Evolutionary conservation across 1,284 basidiomycete species (phyloP).

Genomic region (Ganoderma lucidum): DNA sequence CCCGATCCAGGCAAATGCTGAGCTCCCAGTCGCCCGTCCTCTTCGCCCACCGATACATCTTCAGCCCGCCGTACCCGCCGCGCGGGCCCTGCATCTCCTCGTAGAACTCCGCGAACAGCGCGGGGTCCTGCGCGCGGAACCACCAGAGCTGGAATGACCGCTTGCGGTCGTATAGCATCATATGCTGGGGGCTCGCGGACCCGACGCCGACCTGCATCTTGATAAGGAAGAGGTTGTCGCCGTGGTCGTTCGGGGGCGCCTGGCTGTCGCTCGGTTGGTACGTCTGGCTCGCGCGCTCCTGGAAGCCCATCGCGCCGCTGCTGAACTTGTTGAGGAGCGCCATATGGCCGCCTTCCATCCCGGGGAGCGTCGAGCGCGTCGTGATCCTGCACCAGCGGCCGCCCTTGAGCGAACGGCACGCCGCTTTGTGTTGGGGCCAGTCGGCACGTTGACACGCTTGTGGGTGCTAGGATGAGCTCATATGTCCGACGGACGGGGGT

Average conservation of each 20-base stretch:
- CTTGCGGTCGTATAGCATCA: constrained; percentile 51
- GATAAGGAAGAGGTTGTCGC: constrained; percentile 47
- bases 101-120: constrained; percentile 31
- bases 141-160: constrained; percentile 46
- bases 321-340: constrained; percentile 27
- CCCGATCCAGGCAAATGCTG: constrained; percentile 39
- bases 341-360: constrained; percentile 23
- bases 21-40: constrained; percentile 39
- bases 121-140: constrained; percentile 23
- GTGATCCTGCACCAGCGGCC: constrained; percentile 48
- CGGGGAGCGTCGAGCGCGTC: constrained; percentile 32
- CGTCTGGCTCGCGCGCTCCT: constrained; percentile 7
- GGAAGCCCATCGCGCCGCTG: constrained; percentile 5
- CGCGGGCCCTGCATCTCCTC: constrained; percentile 31
- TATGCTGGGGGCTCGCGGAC: constrained; percentile 17
- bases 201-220: constrained; percentile 47
- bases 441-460: constrained; percentile 50
- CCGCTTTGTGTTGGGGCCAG: constrained; percentile 49
- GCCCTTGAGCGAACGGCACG: constrained; percentile 49
- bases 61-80: constrained; percentile 34
- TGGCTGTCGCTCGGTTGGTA: constrained; percentile 7
- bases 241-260: constrained; percentile 45
- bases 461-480: background rate
- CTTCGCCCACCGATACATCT: constrained; percentile 45
- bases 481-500: background rate